A percentile compares a stretch with the other conserved stretches of the same genome.
Evolutionary conservation across 116 monocot species (phyloP).

Genomic region (Posidonia oceanica): DNA sequence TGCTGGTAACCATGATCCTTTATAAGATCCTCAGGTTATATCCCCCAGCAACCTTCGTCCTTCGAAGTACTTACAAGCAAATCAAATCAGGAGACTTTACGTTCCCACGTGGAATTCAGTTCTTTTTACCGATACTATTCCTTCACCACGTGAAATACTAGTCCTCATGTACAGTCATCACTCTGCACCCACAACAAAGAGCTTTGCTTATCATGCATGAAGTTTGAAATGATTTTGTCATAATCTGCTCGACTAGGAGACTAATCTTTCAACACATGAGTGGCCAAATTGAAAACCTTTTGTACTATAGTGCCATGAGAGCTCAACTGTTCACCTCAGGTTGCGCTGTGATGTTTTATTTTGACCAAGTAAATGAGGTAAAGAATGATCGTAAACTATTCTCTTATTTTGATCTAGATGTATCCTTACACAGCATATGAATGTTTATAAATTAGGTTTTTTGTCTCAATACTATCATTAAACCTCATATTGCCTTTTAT

Average conservation of each 20-base stretch:
- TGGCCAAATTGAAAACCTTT: too few relatives aligned
- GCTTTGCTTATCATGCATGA: slow-evolving; percentile 15
- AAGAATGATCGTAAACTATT: too few relatives aligned
- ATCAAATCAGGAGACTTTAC: slow-evolving; percentile 14
- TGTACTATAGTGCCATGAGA: too few relatives aligned
- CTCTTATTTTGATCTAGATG: too few relatives aligned
- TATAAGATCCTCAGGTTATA: slow-evolving; percentile 32
- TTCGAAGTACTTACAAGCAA: not conserved
- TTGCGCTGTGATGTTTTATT: too few relatives aligned
- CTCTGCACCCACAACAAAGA: slow-evolving; percentile 19
- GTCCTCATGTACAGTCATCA: slow-evolving; percentile 13
- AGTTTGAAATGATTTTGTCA: not conserved
- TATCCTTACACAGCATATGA: too few relatives aligned
- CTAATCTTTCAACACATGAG: too few relatives aligned
- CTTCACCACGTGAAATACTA: slow-evolving; percentile 27
- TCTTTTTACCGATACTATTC: slow-evolving; percentile 15
- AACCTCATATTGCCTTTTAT: too few relatives aligned
- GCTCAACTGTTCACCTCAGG: too few relatives aligned
- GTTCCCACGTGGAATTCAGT: slow-evolving; percentile 10
- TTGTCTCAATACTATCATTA: too few relatives aligned
- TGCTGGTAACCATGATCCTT: slow-evolving; percentile 29
- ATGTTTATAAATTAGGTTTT: too few relatives aligned
- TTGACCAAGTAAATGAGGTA: too few relatives aligned
- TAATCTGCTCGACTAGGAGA: not conserved
- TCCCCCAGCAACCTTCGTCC: slow-evolving; percentile 7